Evolutionary conservation across 495 filamentous ascomycete species (phyloP).

Genomic region (Aspergillus sclerotioniger): DNA sequence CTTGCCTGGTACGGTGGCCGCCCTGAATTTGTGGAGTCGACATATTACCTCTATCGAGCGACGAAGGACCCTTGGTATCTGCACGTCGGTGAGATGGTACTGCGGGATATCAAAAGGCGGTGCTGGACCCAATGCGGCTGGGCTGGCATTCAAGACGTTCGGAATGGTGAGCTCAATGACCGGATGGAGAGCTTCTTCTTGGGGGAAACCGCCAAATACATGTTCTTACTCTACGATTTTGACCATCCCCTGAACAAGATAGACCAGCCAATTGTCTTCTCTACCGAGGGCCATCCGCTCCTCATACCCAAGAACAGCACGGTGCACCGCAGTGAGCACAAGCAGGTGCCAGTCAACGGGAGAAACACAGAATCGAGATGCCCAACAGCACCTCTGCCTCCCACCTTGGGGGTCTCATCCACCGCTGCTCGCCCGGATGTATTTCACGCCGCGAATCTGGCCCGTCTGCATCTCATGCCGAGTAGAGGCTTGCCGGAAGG

Average conservation of each 20-base stretch:
- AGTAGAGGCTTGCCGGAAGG: constrained; percentile 51
- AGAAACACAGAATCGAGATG: constrained; percentile 41
- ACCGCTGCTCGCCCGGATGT: constrained; percentile 83
- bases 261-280: constrained; percentile 88
- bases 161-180: constrained; percentile 83
- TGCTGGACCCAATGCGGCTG: constrained; percentile 95
- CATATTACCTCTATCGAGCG: constrained; percentile 86
- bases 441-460: constrained; percentile 86
- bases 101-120: constrained; percentile 81
- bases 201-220: constrained; percentile 92
- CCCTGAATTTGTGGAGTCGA: constrained; percentile 95
- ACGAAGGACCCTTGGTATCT: constrained; percentile 97
- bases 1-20: constrained; percentile 93
- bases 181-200: constrained; percentile 99
- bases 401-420: constrained; percentile 69
- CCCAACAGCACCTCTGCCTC: constrained; percentile 53
- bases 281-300: constrained; percentile 92
- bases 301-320: constrained; percentile 64
- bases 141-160: constrained; percentile 92
- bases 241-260: constrained; percentile 83
- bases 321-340: constrained; percentile 12
- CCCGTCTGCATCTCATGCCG: constrained; percentile 75
- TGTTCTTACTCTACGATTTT: constrained; percentile 84
- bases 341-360: constrained; percentile 11
- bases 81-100: constrained; percentile 91